A percentile compares a stretch with the other conserved stretches of the same genome.
Evolutionary conservation across 1,139 yeast genomes (phyloP).

Genomic region (Pichia sp.): DNA sequence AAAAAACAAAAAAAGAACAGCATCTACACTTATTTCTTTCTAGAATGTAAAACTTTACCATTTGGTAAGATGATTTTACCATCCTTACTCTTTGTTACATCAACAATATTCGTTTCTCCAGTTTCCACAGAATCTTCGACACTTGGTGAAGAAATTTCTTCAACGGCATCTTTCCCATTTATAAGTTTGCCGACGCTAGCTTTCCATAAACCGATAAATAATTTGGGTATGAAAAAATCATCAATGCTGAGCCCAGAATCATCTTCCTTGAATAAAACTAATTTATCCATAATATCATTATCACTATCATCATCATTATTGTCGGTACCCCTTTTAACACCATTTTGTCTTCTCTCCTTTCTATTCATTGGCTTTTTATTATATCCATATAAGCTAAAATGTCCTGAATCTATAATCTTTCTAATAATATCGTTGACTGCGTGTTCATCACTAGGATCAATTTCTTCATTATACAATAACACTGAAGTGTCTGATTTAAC

Average conservation of each 20-base stretch:
- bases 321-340: not conserved
- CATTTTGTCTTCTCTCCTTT: slow-evolving; percentile 15
- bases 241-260: slow-evolving; percentile 2
- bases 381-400: slow-evolving; percentile 15
- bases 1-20: no score
- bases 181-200: not conserved
- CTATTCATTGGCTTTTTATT: slow-evolving; percentile 13
- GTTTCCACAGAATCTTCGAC: not conserved
- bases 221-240: slow-evolving; percentile 3
- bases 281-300: slow-evolving; percentile 4
- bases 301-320: not conserved
- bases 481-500: slow-evolving; percentile 17
- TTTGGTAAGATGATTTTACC: slow-evolving; percentile 6
- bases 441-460: slow-evolving; percentile 9
- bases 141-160: no score
- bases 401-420: slow-evolving; percentile 12
- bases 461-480: slow-evolving; percentile 12
- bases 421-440: slow-evolving; percentile 12
- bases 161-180: not conserved
- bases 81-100: not conserved
- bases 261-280: slow-evolving; percentile 12
- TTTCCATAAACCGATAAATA: slow-evolving; percentile 3
- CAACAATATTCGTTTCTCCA: not conserved
- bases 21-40: slow-evolving; percentile 6
- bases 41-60: slow-evolving; percentile 12